Base-by-base conservation (phyloP, 441 rosid genomes). In the Heliophila coronopifolia region DNA sequence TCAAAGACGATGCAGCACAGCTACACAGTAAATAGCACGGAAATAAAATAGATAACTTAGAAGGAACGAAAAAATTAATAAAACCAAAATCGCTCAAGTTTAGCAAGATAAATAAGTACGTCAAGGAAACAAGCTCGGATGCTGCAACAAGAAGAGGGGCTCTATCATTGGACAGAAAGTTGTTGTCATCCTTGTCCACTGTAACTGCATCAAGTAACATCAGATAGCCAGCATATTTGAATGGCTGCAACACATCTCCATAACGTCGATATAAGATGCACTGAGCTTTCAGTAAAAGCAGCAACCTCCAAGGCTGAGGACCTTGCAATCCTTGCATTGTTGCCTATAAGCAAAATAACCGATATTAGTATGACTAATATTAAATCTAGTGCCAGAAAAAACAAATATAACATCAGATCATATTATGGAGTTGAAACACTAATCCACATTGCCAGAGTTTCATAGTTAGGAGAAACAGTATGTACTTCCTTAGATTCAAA, bases 251-350 rank as follows among this genome's bases (percentile, higher is more conserved):
- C 24, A 94, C 77, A 68, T 68, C 36, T 34, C 95, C 96, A 59
- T 90, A 84, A 35, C 96, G 79, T 60, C 96, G 67, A 65, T 94
- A 94, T 53, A 94, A 73, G 76, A 94, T 94, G 70, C 99, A 90
- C 38, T 94, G 99, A 33, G 98, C 98, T 78, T 77, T 94, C 74
- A 94, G 68, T 59, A 94, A 65, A 67, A 94, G 98, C 79, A 94
- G 77, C 69, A 94, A 57, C 77, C 98, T 86, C 99, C 99, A 94
- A 41, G 94, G 77, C 67, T 94, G 99, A 50, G 99, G 98, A 75
- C 99, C 99, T 81, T 90, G 99, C 70, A 94, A 69, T 34, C 99
- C 99, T 94, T 94, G 99, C 89, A 94, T 86, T 58, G 99, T 90
- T 54, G 98, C 96, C 99, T 93, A 54, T 24, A 60, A 62, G 72